phyloP scores from a whole-genome alignment of 2,329 filamentous ascomycete species.

The Lecanicillium sp. region DNA sequence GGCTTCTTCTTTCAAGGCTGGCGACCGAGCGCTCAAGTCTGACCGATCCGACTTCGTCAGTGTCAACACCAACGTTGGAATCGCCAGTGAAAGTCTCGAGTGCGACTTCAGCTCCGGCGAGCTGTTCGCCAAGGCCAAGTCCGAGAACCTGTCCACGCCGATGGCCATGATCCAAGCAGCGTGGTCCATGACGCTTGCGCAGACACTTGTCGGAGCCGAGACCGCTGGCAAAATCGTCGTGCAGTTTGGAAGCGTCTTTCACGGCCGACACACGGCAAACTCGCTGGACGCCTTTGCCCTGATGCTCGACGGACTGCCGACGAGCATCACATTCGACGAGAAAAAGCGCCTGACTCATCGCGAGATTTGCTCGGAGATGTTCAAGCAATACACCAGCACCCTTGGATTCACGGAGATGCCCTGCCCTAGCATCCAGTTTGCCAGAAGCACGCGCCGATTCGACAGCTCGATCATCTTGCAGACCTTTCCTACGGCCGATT shows the following conservation, averaged over 20 bases:
- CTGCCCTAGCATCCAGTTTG: constrained; percentile 14
- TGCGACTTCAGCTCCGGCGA: constrained; percentile 8
- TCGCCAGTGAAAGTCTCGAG: constrained; percentile 12
- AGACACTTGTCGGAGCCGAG: constrained; percentile 11
- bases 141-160: constrained; percentile 4
- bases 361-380: constrained; percentile 11
- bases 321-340: constrained; percentile 3
- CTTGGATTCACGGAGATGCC: constrained; percentile 14
- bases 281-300: constrained; percentile 13
- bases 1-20: constrained; percentile 6
- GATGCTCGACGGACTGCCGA: constrained; percentile 13
- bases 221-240: constrained; percentile 9
- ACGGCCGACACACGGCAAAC: constrained; percentile 11
- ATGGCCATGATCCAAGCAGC: constrained; percentile 14
- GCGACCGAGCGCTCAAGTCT: background rate
- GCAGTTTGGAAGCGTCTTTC: constrained; percentile 15
- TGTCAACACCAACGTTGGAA: constrained; percentile 7
- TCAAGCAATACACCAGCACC: constrained; percentile 11
- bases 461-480: constrained; percentile 13
- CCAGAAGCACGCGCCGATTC: constrained; percentile 10
- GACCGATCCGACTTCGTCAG: background rate
- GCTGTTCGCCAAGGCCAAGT: constrained; percentile 12
- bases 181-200: constrained; percentile 15
- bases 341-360: constrained; percentile 4
- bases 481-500: constrained; percentile 2